Base-by-base conservation (phyloP, 2,329 filamentous ascomycete genomes). In the Trichoderma breve region DNA sequence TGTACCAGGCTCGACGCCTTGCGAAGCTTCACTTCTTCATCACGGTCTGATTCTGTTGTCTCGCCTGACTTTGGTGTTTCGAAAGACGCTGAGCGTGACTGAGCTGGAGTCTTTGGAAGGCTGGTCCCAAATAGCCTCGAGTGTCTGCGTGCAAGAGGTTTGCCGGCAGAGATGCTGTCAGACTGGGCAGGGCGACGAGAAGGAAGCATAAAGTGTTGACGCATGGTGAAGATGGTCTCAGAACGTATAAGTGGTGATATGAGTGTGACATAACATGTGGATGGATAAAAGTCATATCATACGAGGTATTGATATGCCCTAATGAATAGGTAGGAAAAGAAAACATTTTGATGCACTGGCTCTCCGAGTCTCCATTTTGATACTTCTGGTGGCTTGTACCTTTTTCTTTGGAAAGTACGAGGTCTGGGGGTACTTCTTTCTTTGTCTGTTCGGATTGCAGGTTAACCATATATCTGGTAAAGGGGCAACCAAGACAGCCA, bases 161-260 rank as follows among this genome's bases (percentile, higher is more conserved):
- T 72, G 15, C 57, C 43, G n/a, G 67, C 12, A 26, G 62, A 61
- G 15, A 30, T 32, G 18, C 28, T 55, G n/a, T 43, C 30, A 4
- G 62, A 8, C 6, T 43, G 62, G 39, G 73, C 67, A 58, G 51
- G 65, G n/a, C 73, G 60, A 8, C 73, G 74, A 21, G 75, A 58
- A 28, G 75, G 75, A 15, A 76, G 73, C 14, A 60, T 60, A 58
- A 74, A 69, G 57, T 61, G 71, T 24, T 74, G 67, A 62, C 72
- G 55, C 77, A 79, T 79, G 71, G 32, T n/a, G 68, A 28, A 47
- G 62, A 61, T 72, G 34, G 8, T 53, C n/a, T 15, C 21, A 43
- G n/a, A 9, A 24, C 21, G 47, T 53, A n/a, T 51, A 21, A 18
- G 43, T 51, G 43, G 18, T 21, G 26, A 21, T 39, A 61, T 69